Evolutionary conservation across 2,329 filamentous ascomycete species (phyloP), one percentile per base, ranked within the genome.

Genomic region (Penicillium thymicola): DNA sequence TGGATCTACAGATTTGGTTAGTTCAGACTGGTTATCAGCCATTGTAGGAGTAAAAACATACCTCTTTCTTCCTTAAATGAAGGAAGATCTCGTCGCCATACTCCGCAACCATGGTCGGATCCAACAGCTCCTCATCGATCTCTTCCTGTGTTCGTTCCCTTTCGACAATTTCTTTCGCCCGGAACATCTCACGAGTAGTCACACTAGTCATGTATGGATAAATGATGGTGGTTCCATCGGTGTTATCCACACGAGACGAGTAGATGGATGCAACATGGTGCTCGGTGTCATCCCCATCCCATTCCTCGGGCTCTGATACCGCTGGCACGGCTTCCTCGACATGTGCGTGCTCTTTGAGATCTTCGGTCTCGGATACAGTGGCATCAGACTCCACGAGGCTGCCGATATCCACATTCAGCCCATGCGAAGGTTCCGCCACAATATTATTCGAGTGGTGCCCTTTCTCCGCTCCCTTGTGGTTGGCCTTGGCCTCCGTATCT

Each of bases 21-120:
- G 54, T 40, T 37, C 18, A 28, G 11, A 6, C 7, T 28, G 14
- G 4, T 21, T n/a, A 36, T 13, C 4, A 23, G 5, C 3, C 25
- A 47, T 27, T 11, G 6, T 8, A n/a, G 10, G 8, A n/a, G 8
- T 11, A 27, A 38, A 14, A 14, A 70, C 80, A 70, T 77, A 92
- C 90, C 87, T 99, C 94, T 50, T 96, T 86, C 56, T 89, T 82
- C 51, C 85, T 85, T 89, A 97, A 91, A 77, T 97, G 96, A 27
- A 85, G 81, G 68, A 97, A 97, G 65, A 99, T 97, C 68, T 99
- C 94, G 16, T 96, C 91, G 46, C 89, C 89, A 69, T 99, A 99
- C 71, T 97, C 93, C 11, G 92, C 89, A 49, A 97, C 94, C 94
- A 99, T 97, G 71, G 90, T 96, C 34, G 93, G 91, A 70, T 97